Base-by-base conservation (phyloP, 2,329 filamentous ascomycete species). In the Rhynchosporium agropyri region DNA sequence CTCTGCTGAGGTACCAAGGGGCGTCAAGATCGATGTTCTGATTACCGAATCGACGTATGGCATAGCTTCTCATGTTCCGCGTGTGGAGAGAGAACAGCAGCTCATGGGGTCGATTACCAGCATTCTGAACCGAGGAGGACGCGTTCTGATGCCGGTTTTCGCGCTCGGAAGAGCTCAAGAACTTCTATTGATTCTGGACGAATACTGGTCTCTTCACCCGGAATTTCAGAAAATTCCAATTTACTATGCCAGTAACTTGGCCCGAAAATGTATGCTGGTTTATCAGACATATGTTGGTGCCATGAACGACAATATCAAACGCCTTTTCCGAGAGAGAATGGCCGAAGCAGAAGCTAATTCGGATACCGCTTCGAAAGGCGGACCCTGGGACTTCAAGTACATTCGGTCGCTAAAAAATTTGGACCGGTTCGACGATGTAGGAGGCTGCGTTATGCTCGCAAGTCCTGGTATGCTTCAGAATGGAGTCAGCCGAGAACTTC, bases 301-400 rank as follows among this genome's bases (percentile, higher is more conserved):
- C 61, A 99, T 99, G 95, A 99, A 99, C 75, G 94, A 98, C 73
- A 98, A 97, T 72, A 98, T 99, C 80, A 97, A 97, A 76, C 86
- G 91, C 10, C 84, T 97, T n/a, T 97, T 97, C 77, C 84, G 90
- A 59, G 92, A 96, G 76, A 87, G 92, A 54, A 96, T 97, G 86
- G 92, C 91, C 3, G 92, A 96, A 75, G 91, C 92, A 9, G 91
- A 96, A 75, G 89, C 89, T 0, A 88, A 87, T 40, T 90, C 91
- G 8, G 90, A 92, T 68, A 84, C 83, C 2, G 84, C 84, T 6
- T 87, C 86, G 7, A 93, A 90, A 72, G 93, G 91, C 42, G 90
- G 90, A 0, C 95, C 95, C 0, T 99, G 95, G 93, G 95, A 99
- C 72, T 98, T 99, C 78, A 91, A 91, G 69, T 97, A 90, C 73